Evolutionary conservation across 2,329 filamentous ascomycete genomes (phyloP).

Genomic region (Nothopassalora personata): DNA sequence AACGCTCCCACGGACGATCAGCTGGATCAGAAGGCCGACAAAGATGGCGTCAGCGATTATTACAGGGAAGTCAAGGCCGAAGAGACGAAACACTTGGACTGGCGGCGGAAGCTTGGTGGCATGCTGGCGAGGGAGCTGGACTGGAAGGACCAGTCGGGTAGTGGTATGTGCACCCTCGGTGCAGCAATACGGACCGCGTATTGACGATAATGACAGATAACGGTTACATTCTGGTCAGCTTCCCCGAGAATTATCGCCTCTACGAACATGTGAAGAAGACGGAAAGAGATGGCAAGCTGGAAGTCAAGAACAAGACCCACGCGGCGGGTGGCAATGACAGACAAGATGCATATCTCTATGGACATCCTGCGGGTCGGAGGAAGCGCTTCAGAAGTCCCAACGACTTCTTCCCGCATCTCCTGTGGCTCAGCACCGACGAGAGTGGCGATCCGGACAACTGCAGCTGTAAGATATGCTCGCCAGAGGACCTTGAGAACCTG

Average conservation of each 20-base stretch:
- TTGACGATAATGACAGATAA: constrained; percentile 27
- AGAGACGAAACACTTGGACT: constrained; percentile 52
- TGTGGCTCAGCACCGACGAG: constrained; percentile 53
- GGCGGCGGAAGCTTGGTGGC: constrained; percentile 55
- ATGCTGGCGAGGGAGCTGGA: constrained; percentile 51
- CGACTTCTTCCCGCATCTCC: constrained; percentile 56
- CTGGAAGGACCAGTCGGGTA: constrained; percentile 17
- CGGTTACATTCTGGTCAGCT: constrained; percentile 48
- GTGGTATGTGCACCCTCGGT: constrained; percentile 12
- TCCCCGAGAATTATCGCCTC: constrained; percentile 54
- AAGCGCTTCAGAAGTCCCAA: constrained; percentile 55
- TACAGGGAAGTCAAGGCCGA: constrained; percentile 48
- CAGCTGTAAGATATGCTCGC: constrained; percentile 53
- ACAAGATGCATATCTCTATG: constrained; percentile 57
- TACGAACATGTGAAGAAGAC: constrained; percentile 54
- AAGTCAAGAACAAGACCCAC: constrained; percentile 46
- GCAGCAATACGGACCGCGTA: constrained; percentile 1
- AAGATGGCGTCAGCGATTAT: constrained; percentile 50
- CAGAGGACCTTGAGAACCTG: constrained; percentile 45
- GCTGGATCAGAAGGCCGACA: constrained; percentile 48
- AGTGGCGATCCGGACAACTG: constrained; percentile 51
- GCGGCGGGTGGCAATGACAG: constrained; percentile 49
- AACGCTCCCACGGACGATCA: constrained; percentile 51
- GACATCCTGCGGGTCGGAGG: constrained; percentile 52
- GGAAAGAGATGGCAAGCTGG: constrained; percentile 39